Base-by-base conservation (phyloP, 768 basidiomycete genomes). In the Rhizopogon sp. region DNA sequence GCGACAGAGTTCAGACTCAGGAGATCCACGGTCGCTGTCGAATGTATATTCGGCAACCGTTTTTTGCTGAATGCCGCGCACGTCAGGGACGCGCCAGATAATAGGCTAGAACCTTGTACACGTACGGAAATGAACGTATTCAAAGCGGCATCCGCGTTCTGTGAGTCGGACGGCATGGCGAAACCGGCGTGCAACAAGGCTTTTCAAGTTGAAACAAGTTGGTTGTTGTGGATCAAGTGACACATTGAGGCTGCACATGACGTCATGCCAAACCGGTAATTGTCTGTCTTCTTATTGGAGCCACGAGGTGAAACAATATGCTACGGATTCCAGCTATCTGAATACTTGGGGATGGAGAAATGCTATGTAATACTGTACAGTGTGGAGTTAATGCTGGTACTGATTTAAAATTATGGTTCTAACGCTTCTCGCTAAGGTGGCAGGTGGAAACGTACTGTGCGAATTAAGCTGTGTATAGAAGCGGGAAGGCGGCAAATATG, bases 1-100 rank as follows among this genome's bases (percentile, higher is more conserved):
- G 53, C 84, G 75, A 71, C 84, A 88, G 17, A 87, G 64, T 60
- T 85, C 77, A 5, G 84, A 83, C 60, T 78, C 67, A 10, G 78
- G 72, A 52, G 83, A 80, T 57, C 74, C 79, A 40, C 79, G 75
- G 58, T 82, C 79, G 61, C 79, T 81, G 72, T 86, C 81, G 63
- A 88, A 86, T 3, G 80, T 79, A 67, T 87, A 87, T 37, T 66
- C 63, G 46, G 77, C 71, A 31, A 76, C 69, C 7, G 80, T 82
- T 43, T 53, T 41, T 28, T 60, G 49, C 58, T 60, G 42, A 29
- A 33, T 9, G 49, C 37, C 11, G 45, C 6, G 33, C 44, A 22
- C 11, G 31, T 43, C 50, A 44, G 39, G 52, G 43, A 43, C 41
- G 45, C 9, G 33, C 17, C 31, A 11, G 11, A 37, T 0, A 37